Percentiles rank a stretch among this genome's conserved stretches.
phyloP scores from a whole-genome alignment of 768 basidiomycete species.

The Boletus vermiculosoides region DNA sequence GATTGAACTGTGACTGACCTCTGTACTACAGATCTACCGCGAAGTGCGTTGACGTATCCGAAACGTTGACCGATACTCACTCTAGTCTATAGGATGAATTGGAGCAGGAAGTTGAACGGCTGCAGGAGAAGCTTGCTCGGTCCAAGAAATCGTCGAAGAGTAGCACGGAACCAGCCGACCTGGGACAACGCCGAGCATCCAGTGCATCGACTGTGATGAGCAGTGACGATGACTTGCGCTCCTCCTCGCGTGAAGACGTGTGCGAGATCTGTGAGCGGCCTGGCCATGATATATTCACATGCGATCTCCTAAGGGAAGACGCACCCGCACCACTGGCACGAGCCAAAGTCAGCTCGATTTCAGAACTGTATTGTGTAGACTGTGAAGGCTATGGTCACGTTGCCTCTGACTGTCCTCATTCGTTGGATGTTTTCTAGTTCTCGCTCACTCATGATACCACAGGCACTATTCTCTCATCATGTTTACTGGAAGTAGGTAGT shows the following conservation, averaged over 20 bases:
- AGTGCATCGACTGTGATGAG: constrained; percentile 26
- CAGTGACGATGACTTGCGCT: constrained; percentile 22
- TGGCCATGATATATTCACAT: constrained; percentile 85
- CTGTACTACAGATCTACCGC: constrained; percentile 65
- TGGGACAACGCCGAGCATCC: constrained; percentile 23
- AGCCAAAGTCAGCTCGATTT: constrained; percentile 16
- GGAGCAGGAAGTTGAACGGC: constrained; percentile 76
- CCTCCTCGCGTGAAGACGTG: constrained; percentile 39
- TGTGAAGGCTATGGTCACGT: constrained; percentile 80
- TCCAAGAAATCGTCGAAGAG: constrained; percentile 57
- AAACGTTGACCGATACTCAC: constrained; percentile 10
- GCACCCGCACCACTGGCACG: constrained; percentile 27
- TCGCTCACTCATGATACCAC: constrained; percentile 5
- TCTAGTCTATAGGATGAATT: constrained; percentile 65
- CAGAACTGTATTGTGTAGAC: constrained; percentile 70
- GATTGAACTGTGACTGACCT: constrained; percentile 4
- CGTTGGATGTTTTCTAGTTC: constrained; percentile 79
- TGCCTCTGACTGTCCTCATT: constrained; percentile 79
- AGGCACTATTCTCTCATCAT: constrained; percentile 3
- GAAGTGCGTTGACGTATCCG: constrained; percentile 47
- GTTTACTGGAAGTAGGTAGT: constrained; percentile 19
- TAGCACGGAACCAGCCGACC: constrained; percentile 38
- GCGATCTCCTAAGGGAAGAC: constrained; percentile 69
- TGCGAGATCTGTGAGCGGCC: constrained; percentile 88
- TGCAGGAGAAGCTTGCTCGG: constrained; percentile 68